Conservation (phyloP, 129 eudicot genomes). For the Calendula officinalis region DNA sequence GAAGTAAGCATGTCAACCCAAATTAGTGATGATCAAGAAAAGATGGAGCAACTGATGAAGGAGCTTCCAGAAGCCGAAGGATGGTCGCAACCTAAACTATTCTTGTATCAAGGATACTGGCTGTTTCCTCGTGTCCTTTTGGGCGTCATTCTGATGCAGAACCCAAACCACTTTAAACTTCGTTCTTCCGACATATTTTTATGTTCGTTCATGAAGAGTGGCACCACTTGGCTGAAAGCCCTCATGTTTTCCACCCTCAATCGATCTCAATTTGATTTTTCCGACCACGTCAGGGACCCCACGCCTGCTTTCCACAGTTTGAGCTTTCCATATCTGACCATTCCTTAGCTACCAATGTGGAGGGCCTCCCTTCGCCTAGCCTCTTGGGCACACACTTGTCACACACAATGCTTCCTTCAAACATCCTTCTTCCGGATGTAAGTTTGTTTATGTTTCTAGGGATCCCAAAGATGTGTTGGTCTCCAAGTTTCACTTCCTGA, state of each 20-base stretch:
- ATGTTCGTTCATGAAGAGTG: constrained; percentile 4
- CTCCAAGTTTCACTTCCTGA: no score
- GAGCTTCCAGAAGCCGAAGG: not conserved
- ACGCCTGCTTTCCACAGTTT: not conserved
- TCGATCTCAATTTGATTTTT: constrained; percentile 3
- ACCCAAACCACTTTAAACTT: constrained; percentile 10
- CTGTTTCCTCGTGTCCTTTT: not conserved
- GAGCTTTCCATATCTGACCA: not conserved
- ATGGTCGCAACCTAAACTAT: no score
- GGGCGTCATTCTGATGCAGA: not conserved
- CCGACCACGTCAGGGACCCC: constrained; percentile 12
- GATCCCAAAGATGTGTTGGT: no score
- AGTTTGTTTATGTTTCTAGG: constrained; percentile 1
- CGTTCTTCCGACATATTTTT: constrained; percentile 5
- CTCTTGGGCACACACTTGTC: constrained; percentile 3
- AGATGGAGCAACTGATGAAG: not conserved
- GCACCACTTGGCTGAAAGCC: constrained; percentile 17
- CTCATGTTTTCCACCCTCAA: constrained; percentile 14
- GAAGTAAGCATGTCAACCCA: not conserved
- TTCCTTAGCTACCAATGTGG: not conserved
- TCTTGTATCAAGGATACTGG: constrained; percentile 4
- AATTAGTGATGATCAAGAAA: constrained; percentile 1
- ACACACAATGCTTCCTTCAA: not conserved
- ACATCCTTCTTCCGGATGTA: not conserved
- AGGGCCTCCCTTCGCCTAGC: not conserved